Base-by-base conservation (phyloP, 2,329 filamentous ascomycete species). In the Nigrograna mackinnonii region DNA sequence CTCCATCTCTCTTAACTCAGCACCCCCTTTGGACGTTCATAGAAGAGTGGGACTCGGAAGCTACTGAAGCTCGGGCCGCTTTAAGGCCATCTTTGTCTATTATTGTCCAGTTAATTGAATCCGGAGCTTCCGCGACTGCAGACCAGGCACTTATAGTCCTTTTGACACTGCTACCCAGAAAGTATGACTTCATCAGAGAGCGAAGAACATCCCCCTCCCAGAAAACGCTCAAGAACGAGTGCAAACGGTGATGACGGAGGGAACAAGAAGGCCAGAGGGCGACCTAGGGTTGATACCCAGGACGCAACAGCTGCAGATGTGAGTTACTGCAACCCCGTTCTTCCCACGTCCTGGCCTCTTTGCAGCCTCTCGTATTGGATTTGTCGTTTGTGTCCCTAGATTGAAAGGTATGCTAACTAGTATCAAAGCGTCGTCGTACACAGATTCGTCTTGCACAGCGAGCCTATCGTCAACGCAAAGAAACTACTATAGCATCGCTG, bases 381-480 rank as follows among this genome's bases (percentile, higher is more conserved):
- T n/a, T n/a, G n/a, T n/a, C n/a, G n/a, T n/a, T n/a, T n/a, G n/a
- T n/a, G n/a, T n/a, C n/a, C n/a, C n/a, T n/a, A n/a, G n/a, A n/a
- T n/a, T n/a, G n/a, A 28, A 28, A 28, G 11, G 24, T 11, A 28
- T 11, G 24, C 24, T 22, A 19, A 28, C 28, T 13, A 12, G 24
- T 13, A 20, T 35, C 38, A 14, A 21, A 88, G 87, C 85, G 89
- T 48, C 86, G 91, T 39, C 82, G 91, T 41, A 92, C 89, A 4
- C 91, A 96, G 64, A 94, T 96, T 50, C 84, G 91, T 18, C 79
- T 92, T 41, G 91, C 91, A 2, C 91, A 95, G 66, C 78, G 90
- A 52, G 89, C 89, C 1, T 95, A 95, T 61, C 83, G 91, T 13
- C 83, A 87, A 58, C 84, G 91, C 38, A 95, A 95, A 68, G 91